Base-by-base conservation (phyloP, 345 rosid genomes). In the Gossypium herbaceum region DNA sequence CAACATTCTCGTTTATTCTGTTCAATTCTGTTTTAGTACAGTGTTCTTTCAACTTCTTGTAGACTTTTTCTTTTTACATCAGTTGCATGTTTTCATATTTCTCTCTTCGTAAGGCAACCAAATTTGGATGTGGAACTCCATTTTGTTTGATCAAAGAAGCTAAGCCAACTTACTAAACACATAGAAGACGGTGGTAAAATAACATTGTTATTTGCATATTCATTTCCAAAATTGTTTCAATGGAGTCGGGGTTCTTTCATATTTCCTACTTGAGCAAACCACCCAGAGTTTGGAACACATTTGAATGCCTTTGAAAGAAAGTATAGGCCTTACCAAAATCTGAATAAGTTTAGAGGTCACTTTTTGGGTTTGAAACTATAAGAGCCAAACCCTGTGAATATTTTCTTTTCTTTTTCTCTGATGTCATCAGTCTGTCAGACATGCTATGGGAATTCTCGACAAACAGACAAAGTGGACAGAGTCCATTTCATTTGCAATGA, bases 381-480 rank as follows among this genome's bases (percentile, higher is more conserved):
- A 34, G 41, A 34, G 41, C 41, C 41, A 34, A 34, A 34, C 7
- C 41, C 7, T 34, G 41, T 34, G 5, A 34, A 5, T 34, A 5
- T 34, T 34, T 34, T 34, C 41, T 34, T 34, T 34, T 34, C 41
- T 4, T 34, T 34, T 34, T 34, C 41, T 34, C 41, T 34, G 7
- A 34, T 34, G 41, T 34, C 41, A 34, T 34, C 41, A 76, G 47
- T 10, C 0, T 67, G 62, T 58, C 73, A 76, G 76, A 16, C 77
- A 55, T 84, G 88, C 86, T 60, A 65, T 81, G 81, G 45, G 82
- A 81, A 81, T 74, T 73, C 79, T 79, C 72, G 86, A 83, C 87
- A 86, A 83, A 66, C 55, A 81, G 88, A 86, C 86, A 86, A 84
- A 57, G 20, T 39, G 68, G 76, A 75, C 87, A 84, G 86, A 58